phyloP scores from a whole-genome alignment of 768 basidiomycete genomes.

The Auricularia sp. region DNA sequence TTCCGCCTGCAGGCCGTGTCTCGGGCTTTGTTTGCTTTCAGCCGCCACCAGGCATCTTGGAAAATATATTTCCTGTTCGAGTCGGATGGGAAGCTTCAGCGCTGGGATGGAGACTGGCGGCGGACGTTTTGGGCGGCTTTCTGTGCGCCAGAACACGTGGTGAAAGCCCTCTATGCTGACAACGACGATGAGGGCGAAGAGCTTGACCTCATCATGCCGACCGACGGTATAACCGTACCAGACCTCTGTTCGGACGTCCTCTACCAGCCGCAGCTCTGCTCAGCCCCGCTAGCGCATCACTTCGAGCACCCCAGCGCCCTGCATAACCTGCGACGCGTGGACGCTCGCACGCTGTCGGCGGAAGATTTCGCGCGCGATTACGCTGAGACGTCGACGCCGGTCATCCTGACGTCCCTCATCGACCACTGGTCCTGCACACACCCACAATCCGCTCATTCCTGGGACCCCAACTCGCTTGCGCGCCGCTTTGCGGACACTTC shows the following conservation, averaged over 20 bases:
- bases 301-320: not conserved
- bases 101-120: conserved; percentile 12
- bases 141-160: not conserved
- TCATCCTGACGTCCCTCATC: conserved; percentile 13
- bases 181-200: not conserved
- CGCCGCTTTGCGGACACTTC: conserved; percentile 9
- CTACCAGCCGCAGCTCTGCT: conserved; percentile 12
- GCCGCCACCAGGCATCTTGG: conserved; percentile 10
- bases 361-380: conserved; percentile 4
- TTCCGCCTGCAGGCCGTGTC: conserved; percentile 6
- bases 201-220: not conserved
- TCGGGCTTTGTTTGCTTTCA: conserved; percentile 10
- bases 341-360: not conserved
- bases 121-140: conserved; percentile 7
- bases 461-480: conserved; percentile 13
- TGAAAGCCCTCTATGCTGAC: not conserved
- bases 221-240: conserved; percentile 6
- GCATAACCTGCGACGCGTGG: not conserved
- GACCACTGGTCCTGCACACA: conserved; percentile 8
- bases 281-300: not conserved
- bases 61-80: conserved; percentile 9
- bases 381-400: conserved; percentile 6
- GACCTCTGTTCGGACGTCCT: conserved; percentile 16
- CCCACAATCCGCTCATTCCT: not conserved
- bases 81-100: conserved; percentile 4